Percentiles rank a stretch among this genome's conserved stretches.
Conservation (phyloP, 2,329 filamentous ascomycete genomes). For the Diatrype stigma region DNA sequence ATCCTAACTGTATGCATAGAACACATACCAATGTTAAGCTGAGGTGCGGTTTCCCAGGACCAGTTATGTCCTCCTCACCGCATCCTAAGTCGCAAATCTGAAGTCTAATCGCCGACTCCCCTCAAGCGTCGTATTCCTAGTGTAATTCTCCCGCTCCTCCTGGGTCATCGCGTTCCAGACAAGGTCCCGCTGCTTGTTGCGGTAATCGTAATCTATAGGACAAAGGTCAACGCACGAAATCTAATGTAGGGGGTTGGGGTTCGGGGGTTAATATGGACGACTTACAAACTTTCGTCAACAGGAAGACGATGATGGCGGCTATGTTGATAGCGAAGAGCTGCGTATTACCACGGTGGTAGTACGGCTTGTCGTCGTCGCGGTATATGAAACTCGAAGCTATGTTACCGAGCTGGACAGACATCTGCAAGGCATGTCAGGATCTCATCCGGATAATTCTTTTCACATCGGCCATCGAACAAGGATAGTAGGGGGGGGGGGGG, state of each 20-base stretch:
- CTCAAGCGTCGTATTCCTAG: constrained; percentile 34
- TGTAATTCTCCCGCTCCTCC: constrained; percentile 45
- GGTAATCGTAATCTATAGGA: constrained; percentile 38
- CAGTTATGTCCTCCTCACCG: no score
- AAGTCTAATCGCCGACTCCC: constrained; percentile 42
- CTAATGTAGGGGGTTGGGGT: not conserved
- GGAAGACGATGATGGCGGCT: constrained; percentile 46
- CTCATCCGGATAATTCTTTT: constrained; percentile 1
- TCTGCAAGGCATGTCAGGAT: constrained; percentile 16
- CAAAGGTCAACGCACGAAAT: not conserved
- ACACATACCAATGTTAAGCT: no score
- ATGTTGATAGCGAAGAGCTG: constrained; percentile 46
- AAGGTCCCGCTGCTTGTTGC: constrained; percentile 43
- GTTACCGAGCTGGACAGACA: constrained; percentile 32
- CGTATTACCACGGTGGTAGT: constrained; percentile 51
- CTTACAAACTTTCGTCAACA: constrained; percentile 42
- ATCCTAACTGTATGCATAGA: no score
- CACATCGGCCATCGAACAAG: no score
- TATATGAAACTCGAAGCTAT: constrained; percentile 43
- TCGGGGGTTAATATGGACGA: not conserved
- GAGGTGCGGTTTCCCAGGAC: no score
- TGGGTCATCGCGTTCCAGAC: constrained; percentile 45
- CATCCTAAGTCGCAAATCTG: constrained; percentile 26
- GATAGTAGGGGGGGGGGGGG: no score
- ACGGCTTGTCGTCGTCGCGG: constrained; percentile 48